Base-by-base conservation (phyloP, 2,329 filamentous ascomycete species). In the Zarea fungicola region DNA sequence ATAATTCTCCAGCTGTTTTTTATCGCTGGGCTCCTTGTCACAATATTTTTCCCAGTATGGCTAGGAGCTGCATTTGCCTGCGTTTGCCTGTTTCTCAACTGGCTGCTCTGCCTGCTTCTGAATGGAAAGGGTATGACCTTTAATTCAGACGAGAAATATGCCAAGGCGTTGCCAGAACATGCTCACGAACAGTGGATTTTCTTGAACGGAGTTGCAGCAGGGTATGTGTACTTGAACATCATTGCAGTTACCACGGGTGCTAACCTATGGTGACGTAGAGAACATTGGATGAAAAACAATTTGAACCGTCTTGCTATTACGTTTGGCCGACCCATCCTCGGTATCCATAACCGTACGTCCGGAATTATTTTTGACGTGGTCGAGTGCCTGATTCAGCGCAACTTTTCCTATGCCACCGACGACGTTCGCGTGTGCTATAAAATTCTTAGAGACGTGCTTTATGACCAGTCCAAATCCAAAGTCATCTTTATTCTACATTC, bases 351-450 rank as follows among this genome's bases (percentile, higher is more conserved):
- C 61, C 77, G 75, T 52, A 92, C 86, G 54, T 81, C 72, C 2
- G 88, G 88, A 2, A 77, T 91, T 41, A 62, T 91, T 14, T 89
- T 90, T 54, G 88, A 93, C 57, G 71, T 91, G 1, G 64, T 91
- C 22, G 84, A 93, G 65, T 91, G 87, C 56, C 70, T 93, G 10
- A 71, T 92, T 53, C 87, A 93, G 63, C 80, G 88, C 34, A 84
- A 84, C 62, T 83, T 90, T 56, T 74, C 73, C 50, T 91, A 88
- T 59, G 82, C 84, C 2, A 92, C 87, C 0, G 64, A 68, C 11
- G 86, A 90, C 60, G 75, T 87, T 8, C 76, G 81, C 1, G 67
- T 75, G 9, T 84, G 84, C 61, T 83, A 81, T 55, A 69, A 72
- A 50, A 68, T 78, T 19, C 67, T 91, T 53, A 85, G 87, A 61